Base-by-base conservation (phyloP, 164 flowering plant genomes). In the Kingdonia uniflora region DNA sequence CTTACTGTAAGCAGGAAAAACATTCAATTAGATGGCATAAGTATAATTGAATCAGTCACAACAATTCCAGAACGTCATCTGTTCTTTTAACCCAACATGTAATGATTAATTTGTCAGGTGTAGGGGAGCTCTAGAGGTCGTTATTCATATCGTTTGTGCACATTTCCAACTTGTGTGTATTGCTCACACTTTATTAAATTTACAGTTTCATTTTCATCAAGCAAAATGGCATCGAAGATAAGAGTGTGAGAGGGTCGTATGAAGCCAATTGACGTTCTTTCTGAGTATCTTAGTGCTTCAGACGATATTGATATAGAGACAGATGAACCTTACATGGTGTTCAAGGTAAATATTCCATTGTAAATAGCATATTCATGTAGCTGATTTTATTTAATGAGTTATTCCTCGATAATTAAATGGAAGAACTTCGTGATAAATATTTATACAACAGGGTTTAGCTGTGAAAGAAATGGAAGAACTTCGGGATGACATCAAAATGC, bases 141-240 rank as follows among this genome's bases (percentile, higher is more conserved):
- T 37, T 37, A 37, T 37, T 37, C 40, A 37, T 13, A 2, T 41
- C 13, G 26, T 13, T 38, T 8, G 14, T 1, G 5, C 17, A 24
- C 33, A 24, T 17, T 25, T 42, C 24, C 23, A 17, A 23, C n/a
- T 26, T 14, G 21, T 61, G 45, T 65, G 16, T 84, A 10, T 44
- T 51, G 1, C 48, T 35, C 22, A 33, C 19, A 49, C n/a, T n/a
- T n/a, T 65, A 21, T 53, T 56, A 29, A 19, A 35, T 63, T 43
- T 65, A 22, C 89, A 89, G 98, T 92, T 92, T 62, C 96, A 92
- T 72, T 92, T 92, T 76, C 94, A 84, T 73, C 98, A 84, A 92
- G 98, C 80, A 92, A 92, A 72, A 62, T 80, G 39, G 66, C 97
- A 65, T 87, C 98, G 49, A 75, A 78, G 70, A 88, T 92, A 51